These are phyloP conservation scores for Aegilops sharonensis DNA, from an alignment of 176 grass and related monocot genomes.

Conservation along the genomic window DNA sequence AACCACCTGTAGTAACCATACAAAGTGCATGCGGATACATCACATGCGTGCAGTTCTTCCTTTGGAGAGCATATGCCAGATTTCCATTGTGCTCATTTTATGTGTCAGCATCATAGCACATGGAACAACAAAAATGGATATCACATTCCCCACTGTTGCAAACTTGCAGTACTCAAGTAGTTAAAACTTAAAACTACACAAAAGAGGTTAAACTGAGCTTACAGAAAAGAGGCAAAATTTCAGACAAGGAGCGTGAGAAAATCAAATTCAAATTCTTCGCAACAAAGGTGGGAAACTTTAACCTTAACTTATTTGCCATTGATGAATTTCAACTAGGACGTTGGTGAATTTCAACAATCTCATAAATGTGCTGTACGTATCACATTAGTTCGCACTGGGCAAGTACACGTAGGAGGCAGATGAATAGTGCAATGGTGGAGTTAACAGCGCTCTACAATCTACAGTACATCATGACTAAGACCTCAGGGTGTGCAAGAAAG, in stretches of 20 bases:
- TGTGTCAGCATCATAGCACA: background rate
- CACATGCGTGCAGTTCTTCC: background rate
- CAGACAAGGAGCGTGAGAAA: background rate
- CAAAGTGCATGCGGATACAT: background rate
- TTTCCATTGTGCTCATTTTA: slow-evolving; percentile 3
- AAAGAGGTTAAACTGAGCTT: background rate
- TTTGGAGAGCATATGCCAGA: background rate
- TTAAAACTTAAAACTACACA: background rate
- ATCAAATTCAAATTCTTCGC: background rate
- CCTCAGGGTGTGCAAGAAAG: background rate
- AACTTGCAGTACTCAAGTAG: background rate
- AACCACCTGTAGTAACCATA: background rate
- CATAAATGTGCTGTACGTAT: background rate
- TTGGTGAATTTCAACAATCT: background rate
- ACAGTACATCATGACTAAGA: background rate
- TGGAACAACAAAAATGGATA: background rate
- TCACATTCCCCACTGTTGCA: background rate
- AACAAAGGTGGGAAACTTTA: background rate
- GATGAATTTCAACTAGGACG: background rate
- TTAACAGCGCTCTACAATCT: background rate
- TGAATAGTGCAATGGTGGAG: background rate
- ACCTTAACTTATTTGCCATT: background rate
- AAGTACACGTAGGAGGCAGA: background rate
- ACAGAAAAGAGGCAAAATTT: background rate
- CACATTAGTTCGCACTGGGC: background rate